Evolutionary conservation across 2,329 filamentous ascomycete genomes (phyloP), one percentile per base, ranked within the genome.

Genomic region (Claviceps spartinae): DNA sequence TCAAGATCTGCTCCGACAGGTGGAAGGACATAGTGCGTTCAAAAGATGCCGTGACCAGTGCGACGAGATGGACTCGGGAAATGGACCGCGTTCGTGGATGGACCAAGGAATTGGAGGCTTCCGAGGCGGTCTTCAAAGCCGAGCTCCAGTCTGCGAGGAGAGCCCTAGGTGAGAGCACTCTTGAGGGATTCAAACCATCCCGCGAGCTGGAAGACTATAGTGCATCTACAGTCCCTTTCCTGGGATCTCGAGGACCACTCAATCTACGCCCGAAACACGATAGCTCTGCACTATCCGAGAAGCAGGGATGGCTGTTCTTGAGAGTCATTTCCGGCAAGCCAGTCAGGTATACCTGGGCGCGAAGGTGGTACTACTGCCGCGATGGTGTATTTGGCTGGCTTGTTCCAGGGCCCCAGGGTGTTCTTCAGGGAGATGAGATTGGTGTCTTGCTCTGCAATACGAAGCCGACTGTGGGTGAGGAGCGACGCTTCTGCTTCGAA

Each of bases 341-440:
- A 0, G 86, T 89, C 14, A 78, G 91, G 55, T 88, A 89, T n/a
- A 78, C 81, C 42, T 98, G 93, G 93, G 78, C 88, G 26, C 80
- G 88, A 54, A 79, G 91, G 50, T 98, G 93, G 93, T 95, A 93
- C 63, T 97, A 95, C 65, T 85, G 95, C 59, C 90, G 91, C 57
- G 85, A 95, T 62, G 91, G 93, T 41, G 93, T 97, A 53, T 97
- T 98, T 67, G 93, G 93, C 22, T 97, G 89, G 82, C 75, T 98
- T 5, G 79, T 93, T 20, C 89, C 94, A 61, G 86, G 87, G 3
- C 73, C 81, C 0, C 82, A 90, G 54, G 91, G 89, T 37, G 93
- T 98, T 22, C 82, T 97, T 59, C 91, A 97, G 65, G 95, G 89
- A 47, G 93, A 98, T 61, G 89, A 95, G 69, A 95, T 95, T 55